phyloP scores from a whole-genome alignment of 805 yeast genomes.

The Zygoascus bituminiphila region DNA sequence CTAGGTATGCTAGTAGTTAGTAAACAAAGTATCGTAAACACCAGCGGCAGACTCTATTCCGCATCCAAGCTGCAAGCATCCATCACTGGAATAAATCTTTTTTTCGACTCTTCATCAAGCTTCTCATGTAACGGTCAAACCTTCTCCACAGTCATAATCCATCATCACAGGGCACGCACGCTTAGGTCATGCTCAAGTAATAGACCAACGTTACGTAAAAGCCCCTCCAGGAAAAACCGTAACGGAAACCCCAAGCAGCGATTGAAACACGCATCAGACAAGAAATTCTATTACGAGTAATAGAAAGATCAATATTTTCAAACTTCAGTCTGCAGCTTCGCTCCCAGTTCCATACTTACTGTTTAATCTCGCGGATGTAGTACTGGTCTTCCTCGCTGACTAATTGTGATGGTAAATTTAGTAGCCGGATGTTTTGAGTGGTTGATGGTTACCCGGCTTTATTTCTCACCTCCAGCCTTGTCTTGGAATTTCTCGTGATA shows the following conservation, averaged over 20 bases:
- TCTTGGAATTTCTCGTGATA: neutral
- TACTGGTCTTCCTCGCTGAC: neutral
- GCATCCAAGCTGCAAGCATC: neutral
- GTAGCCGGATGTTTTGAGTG: neutral
- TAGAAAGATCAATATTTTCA: too few species aligned
- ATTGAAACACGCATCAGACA: neutral
- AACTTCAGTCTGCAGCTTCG: too few species aligned
- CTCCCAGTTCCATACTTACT: neutral
- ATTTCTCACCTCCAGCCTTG: neutral
- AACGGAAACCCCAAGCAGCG: neutral
- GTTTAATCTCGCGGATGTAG: neutral
- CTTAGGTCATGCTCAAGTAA: constrained; percentile 3
- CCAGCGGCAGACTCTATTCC: too few species aligned
- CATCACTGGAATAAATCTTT: too few species aligned
- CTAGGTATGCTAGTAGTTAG: too few species aligned
- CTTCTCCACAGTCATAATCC: too few species aligned
- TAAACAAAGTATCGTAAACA: too few species aligned
- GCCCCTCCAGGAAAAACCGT: neutral
- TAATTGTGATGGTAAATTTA: neutral
- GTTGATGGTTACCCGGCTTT: neutral
- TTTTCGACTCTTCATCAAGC: too few species aligned
- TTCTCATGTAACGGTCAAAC: too few species aligned
- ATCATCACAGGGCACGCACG: neutral
- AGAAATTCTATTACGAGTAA: too few species aligned
- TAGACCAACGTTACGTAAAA: neutral